A percentile compares a stretch with the other conserved stretches of the same genome.
Conservation (phyloP, 768 basidiomycete genomes). For the Lactarius akahatsu region DNA sequence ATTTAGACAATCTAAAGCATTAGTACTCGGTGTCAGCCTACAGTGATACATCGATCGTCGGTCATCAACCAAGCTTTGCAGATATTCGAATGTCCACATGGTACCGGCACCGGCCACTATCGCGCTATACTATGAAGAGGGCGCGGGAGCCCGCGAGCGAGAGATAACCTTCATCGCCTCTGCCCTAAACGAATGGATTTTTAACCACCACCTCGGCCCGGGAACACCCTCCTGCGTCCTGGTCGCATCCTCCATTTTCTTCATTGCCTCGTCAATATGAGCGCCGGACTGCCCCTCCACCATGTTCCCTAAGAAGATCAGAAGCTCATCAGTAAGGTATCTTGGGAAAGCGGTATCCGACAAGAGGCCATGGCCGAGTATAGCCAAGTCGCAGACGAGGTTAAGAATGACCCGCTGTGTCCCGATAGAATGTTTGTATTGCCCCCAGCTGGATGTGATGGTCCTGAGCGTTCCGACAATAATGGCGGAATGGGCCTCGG, state of each 20-base stretch:
- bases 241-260: background rate
- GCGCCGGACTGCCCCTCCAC: conserved; percentile 1
- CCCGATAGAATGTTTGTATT: conserved; percentile 3
- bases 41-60: no score
- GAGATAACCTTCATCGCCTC: background rate
- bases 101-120: background rate
- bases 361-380: background rate
- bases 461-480: background rate
- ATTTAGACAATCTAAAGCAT: background rate
- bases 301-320: background rate
- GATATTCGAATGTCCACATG: background rate
- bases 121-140: background rate
- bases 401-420: conserved; percentile 31
- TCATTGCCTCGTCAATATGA: background rate
- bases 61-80: no score
- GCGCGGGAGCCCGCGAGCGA: background rate
- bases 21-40: no score
- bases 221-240: background rate
- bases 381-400: conserved; percentile 29
- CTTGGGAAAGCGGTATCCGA: background rate
- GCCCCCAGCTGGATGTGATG: background rate
- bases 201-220: background rate
- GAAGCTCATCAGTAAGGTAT: conserved; percentile 8
- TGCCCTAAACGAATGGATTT: background rate
- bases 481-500: background rate